Conservation (phyloP, 176 grass and related monocot species). For the Saccharum officinarum region DNA sequence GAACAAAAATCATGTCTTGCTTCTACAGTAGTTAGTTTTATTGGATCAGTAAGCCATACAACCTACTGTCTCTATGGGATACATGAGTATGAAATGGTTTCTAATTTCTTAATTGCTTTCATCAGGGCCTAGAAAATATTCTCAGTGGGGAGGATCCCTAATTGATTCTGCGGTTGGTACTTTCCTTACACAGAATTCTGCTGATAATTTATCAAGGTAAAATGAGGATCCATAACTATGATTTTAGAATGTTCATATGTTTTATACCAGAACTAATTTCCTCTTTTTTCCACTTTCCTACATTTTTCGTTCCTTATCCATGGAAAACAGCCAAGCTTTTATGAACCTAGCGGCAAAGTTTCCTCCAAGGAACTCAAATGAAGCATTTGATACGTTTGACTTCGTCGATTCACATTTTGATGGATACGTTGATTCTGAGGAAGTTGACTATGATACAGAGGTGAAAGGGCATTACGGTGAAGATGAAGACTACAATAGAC, state of each 20-base stretch:
- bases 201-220: conserved; percentile 64
- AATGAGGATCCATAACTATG: not conserved
- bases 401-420: conserved; percentile 15
- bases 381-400: conserved; percentile 19
- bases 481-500: conserved; percentile 23
- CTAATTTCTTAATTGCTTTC: conserved; percentile 33
- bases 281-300: not conserved
- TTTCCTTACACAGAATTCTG: conserved; percentile 54
- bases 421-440: not conserved
- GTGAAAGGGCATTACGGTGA: conserved; percentile 23
- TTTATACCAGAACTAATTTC: not conserved
- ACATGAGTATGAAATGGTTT: conserved; percentile 22
- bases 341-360: conserved; percentile 51
- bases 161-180: conserved; percentile 54
- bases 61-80: conserved; percentile 1
- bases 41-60: not conserved
- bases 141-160: conserved; percentile 50
- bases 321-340: conserved; percentile 45
- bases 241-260: conserved; percentile 21
- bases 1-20: not conserved
- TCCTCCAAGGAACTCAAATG: conserved; percentile 20
- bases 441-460: not conserved
- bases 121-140: conserved; percentile 52
- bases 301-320: not conserved
- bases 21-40: conserved; percentile 4